Percentiles rank a stretch among this genome's conserved stretches.
These are phyloP conservation scores for Narthecium ossifragum DNA, from an alignment of 106 monocot genomes.

Conservation along the genomic window DNA sequence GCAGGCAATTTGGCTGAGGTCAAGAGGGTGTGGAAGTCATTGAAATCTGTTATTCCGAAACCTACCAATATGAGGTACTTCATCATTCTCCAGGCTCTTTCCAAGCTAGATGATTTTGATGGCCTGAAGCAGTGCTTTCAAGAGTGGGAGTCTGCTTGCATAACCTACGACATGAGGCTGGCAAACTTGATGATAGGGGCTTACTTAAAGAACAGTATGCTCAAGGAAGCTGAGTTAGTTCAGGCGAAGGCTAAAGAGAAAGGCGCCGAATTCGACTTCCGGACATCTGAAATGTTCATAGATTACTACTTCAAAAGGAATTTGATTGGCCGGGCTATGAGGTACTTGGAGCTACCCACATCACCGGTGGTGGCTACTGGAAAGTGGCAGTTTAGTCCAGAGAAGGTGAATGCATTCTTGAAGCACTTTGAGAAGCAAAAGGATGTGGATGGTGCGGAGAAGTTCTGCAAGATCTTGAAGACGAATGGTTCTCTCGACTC, in stretches of 20 bases:
- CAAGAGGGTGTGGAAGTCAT: constrained; percentile 46
- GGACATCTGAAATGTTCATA: constrained; percentile 38
- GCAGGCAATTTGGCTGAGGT: constrained; percentile 47
- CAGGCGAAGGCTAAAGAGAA: constrained; percentile 25
- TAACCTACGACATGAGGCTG: constrained; percentile 36
- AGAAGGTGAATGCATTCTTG: constrained; percentile 26
- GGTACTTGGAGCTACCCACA: constrained; percentile 19
- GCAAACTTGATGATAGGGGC: constrained; percentile 39
- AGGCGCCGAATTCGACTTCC: constrained; percentile 15
- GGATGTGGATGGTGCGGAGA: constrained; percentile 40
- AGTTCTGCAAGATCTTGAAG: constrained; percentile 36
- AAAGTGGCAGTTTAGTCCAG: constrained; percentile 19
- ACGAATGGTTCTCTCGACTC: constrained; percentile 22
- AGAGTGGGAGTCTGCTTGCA: constrained; percentile 35
- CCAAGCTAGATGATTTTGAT: constrained; percentile 40
- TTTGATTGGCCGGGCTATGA: constrained; percentile 31
- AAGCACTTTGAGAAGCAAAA: constrained; percentile 30
- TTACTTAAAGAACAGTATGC: constrained; percentile 46
- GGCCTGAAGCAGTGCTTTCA: constrained; percentile 34
- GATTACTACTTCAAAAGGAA: constrained; percentile 33
- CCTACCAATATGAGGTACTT: constrained; percentile 49
- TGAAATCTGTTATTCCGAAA: constrained; percentile 31
- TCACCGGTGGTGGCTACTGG: constrained; percentile 8
- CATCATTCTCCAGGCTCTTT: constrained; percentile 35
- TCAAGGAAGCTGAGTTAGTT: constrained; percentile 29